Evolutionary conservation across 2,329 filamentous ascomycete species (phyloP).

Genomic region (Fusarium sp.): DNA sequence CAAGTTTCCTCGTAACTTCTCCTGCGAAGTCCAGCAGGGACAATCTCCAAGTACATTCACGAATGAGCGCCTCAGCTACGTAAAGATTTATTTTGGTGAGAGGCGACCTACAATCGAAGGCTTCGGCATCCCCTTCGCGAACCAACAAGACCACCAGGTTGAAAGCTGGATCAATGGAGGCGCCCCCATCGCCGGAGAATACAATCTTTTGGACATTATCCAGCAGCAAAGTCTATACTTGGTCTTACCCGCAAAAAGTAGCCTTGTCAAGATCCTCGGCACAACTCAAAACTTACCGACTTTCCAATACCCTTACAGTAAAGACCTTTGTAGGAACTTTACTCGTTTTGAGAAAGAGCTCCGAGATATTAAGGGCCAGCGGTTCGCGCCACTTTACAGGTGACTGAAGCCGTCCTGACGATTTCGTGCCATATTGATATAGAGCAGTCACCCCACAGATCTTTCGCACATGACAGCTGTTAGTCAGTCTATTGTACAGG

Average conservation of each 20-base stretch:
- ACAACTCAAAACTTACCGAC: neutral
- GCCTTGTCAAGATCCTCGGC: neutral
- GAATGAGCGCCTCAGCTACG: neutral
- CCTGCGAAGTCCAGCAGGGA: neutral
- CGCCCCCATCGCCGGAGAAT: neutral
- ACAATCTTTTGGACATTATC: neutral
- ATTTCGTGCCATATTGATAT: neutral
- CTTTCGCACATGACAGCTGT: slow-evolving; percentile 1
- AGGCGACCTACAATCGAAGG: neutral
- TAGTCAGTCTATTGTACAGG: slow-evolving; percentile 12
- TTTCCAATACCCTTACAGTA: neutral
- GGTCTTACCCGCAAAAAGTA: neutral
- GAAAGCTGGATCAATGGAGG: slow-evolving; percentile 11
- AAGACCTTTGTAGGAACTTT: neutral
- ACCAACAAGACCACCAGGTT: neutral
- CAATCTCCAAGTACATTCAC: neutral
- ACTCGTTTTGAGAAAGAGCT: neutral
- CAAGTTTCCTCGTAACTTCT: neutral
- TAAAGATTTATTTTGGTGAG: neutral
- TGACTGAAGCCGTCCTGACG: rapidly evolving
- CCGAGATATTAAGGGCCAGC: neutral
- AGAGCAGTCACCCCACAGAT: neutral
- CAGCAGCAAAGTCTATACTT: neutral
- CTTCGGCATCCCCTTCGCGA: slow-evolving; percentile 7
- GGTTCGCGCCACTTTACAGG: neutral